A percentile compares a stretch with the other conserved stretches of the same genome.
phyloP scores from a whole-genome alignment of 2,329 filamentous ascomycete species.

The Grosmannia serpens region DNA sequence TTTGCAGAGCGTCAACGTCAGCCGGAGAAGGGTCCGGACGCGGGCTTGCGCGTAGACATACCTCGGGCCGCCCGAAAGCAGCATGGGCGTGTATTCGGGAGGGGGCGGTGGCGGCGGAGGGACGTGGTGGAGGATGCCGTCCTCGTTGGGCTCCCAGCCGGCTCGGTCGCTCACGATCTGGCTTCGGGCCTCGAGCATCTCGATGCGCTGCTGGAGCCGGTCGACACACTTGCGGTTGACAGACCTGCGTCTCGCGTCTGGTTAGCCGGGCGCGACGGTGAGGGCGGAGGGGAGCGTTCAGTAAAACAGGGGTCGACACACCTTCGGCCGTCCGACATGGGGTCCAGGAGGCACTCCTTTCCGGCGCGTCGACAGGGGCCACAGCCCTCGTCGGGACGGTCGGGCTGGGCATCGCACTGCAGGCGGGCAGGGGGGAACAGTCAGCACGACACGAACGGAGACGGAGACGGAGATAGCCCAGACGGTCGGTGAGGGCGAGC shows the following conservation, averaged over 20 bases:
- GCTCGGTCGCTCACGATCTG: neutral
- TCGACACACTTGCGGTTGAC: conserved; percentile 3
- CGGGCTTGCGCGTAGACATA: neutral
- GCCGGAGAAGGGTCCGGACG: too few relatives aligned
- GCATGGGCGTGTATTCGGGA: neutral
- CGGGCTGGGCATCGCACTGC: conserved; percentile 5
- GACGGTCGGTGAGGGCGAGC: neutral
- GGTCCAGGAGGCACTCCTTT: conserved; percentile 3
- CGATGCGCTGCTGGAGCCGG: conserved; percentile 5
- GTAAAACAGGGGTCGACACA: neutral
- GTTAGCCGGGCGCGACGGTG: neutral
- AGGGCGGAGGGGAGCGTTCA: too few relatives aligned
- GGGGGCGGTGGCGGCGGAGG: neutral
- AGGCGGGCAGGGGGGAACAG: neutral
- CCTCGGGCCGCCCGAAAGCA: neutral
- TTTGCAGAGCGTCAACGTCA: neutral
- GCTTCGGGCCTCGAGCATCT: conserved; percentile 3
- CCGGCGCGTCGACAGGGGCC: conserved; percentile 4
- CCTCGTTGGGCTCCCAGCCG: neutral
- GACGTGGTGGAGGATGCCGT: neutral
- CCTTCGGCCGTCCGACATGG: conserved; percentile 4
- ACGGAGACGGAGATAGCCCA: neutral
- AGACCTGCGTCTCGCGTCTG: neutral
- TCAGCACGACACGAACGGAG: neutral
- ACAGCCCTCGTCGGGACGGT: neutral